Base-by-base conservation (phyloP, 805 yeast genomes). In the Yarrowia deformans region DNA sequence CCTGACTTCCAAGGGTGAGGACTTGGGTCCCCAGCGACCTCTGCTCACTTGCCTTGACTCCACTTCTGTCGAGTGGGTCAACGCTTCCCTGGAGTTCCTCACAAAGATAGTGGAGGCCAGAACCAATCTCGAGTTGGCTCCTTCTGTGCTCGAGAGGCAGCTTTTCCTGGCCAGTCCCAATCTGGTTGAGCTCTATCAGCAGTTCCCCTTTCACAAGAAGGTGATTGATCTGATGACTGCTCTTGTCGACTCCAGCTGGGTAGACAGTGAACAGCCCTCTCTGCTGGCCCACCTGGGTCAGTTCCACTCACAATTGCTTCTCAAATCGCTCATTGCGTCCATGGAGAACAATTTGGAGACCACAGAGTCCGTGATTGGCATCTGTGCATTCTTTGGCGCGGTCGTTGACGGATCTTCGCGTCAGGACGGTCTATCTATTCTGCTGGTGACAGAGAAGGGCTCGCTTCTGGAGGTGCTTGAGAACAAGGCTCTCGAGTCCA, bases 211-310 rank as follows among this genome's bases (percentile, higher is more conserved):
- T 69, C 84, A 91, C 70, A 77, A 78, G 40, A 79, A 80, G 12
- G 80, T 91, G 1, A 77, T 91, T 42, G 83, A 83, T 49, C 75
- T 92, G 45, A 77, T 91, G 18, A 84, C 88, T 5, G 80, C 75
- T 52, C 56, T 77, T 37, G 73, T 74, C 23, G 61, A 71, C 13
- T 75, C 76, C 18, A 48, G 46, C 46, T 72, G 74, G 71, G 71
- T 74, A 72, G 81, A 81, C 8, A 79, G 80, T 5, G 87, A 85
- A 35, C 85, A 88, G 42, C 97, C 97, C 3, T 92, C 97, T 0
- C 79, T 94, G 60, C 81, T 94, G 48, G 90, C 98, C 0, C 91
- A 91, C 75, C 79, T 94, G 68, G 95, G 97, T 4, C 81, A 84
- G n/a, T 81, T 83, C 19, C 83, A 85, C 72, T 84, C 97, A 0